Conservation (phyloP, 768 basidiomycete genomes). For the Psilocybe sp. region DNA sequence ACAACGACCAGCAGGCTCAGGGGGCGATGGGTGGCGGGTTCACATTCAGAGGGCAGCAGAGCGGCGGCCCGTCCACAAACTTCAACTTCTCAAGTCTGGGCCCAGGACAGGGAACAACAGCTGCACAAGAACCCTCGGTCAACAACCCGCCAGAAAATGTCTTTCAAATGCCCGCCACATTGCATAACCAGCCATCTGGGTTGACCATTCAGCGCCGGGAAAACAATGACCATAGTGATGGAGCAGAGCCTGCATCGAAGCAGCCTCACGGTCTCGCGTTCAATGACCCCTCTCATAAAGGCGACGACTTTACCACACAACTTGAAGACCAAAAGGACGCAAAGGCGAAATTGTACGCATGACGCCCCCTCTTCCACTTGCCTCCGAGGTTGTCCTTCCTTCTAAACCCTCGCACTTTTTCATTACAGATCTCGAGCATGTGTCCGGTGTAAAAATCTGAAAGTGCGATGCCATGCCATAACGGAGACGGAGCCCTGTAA, state of each 20-base stretch:
- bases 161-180: not conserved
- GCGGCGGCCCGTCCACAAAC: constrained; percentile 8
- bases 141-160: not conserved
- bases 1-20: not conserved
- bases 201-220: constrained; percentile 16
- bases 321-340: constrained; percentile 36
- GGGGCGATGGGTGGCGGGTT: constrained; percentile 10
- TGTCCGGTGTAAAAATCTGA: constrained; percentile 60
- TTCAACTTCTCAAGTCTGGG: constrained; percentile 8
- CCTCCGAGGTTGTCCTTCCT: constrained; percentile 4
- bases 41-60: constrained; percentile 11
- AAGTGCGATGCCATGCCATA: constrained; percentile 78
- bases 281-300: constrained; percentile 38
- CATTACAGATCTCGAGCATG: constrained; percentile 55
- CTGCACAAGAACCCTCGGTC: not conserved
- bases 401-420: constrained; percentile 9
- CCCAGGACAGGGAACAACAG: not conserved
- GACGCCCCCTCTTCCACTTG: not conserved
- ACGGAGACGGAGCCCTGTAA: constrained; percentile 73
- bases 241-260: constrained; percentile 26
- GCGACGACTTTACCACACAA: constrained; percentile 27
- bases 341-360: constrained; percentile 43
- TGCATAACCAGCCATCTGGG: constrained; percentile 8
- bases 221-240: constrained; percentile 15
- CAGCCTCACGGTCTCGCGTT: constrained; percentile 29